These are phyloP conservation scores for Fusarium paranaense DNA, from an alignment of 2,329 filamentous ascomycete species.

Conservation along the genomic window DNA sequence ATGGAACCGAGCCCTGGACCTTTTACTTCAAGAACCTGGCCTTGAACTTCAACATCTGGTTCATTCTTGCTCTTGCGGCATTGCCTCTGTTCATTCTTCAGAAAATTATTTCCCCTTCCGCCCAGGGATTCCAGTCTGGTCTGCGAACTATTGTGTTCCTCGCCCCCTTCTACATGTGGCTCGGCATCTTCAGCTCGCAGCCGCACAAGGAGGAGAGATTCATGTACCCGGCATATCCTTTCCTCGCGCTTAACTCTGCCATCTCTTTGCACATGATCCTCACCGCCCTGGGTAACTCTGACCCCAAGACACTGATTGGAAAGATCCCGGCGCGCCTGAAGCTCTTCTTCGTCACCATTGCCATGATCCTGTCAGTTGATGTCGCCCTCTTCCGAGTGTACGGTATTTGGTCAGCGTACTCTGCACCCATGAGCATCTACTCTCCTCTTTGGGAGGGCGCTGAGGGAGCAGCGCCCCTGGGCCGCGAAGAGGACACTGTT, in stretches of 20 bases:
- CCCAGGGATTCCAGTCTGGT: conserved; percentile 74
- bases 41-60: conserved; percentile 97
- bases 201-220: conserved; percentile 98
- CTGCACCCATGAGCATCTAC: conserved; percentile 81
- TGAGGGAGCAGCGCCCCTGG: conserved; percentile 61
- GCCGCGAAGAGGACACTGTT: conserved; percentile 73
- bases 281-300: conserved; percentile 76
- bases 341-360: conserved; percentile 68
- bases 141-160: conserved; percentile 83
- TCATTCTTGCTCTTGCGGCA: conserved; percentile 79
- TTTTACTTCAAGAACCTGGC: conserved; percentile 94
- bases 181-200: conserved; percentile 89
- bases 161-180: conserved; percentile 92
- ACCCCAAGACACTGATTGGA: conserved; percentile 74
- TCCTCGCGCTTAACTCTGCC: conserved; percentile 88
- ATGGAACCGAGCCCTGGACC: conserved; percentile 95
- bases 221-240: conserved; percentile 97
- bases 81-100: conserved; percentile 82
- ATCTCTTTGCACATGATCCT: conserved; percentile 86
- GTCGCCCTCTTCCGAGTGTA: conserved; percentile 78
- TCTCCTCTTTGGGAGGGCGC: conserved; percentile 70
- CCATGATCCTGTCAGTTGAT: conserved; percentile 73
- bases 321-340: conserved; percentile 83
- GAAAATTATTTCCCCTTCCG: conserved; percentile 71
- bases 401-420: conserved; percentile 84